These are phyloP conservation scores for Stramenopiles sp. DNA, from an alignment of 352 stramenopile genomes.

Conservation along the genomic window DNA sequence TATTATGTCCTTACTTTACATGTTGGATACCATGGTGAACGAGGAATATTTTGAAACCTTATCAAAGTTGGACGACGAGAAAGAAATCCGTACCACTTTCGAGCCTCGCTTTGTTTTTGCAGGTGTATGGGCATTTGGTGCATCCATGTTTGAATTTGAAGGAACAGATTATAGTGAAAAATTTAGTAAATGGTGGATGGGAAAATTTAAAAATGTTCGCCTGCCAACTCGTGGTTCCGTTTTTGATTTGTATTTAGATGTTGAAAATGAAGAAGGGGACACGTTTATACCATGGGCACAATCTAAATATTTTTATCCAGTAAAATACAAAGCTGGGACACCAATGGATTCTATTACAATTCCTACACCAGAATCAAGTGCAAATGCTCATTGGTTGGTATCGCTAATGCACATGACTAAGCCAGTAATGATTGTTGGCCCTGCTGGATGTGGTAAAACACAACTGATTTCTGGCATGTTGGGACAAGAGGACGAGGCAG, in stretches of 20 bases:
- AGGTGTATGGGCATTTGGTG: slow-evolving; percentile 84
- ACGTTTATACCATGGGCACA: no score
- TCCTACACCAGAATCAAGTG: no score
- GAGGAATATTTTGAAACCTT: no score
- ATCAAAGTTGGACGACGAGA: no score
- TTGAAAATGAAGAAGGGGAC: slow-evolving; percentile 29
- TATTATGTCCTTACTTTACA: slow-evolving; percentile 72
- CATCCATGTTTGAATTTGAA: slow-evolving; percentile 77
- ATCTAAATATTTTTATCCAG: no score
- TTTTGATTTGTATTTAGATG: slow-evolving; percentile 90
- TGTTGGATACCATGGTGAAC: slow-evolving; percentile 76
- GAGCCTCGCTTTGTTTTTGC: slow-evolving; percentile 88
- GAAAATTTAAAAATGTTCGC: not conserved
- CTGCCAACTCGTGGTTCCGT: slow-evolving; percentile 23
- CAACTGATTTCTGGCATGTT: no score
- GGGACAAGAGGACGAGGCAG: no score
- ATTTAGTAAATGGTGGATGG: slow-evolving; percentile 47
- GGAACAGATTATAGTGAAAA: slow-evolving; percentile 54
- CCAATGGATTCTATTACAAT: no score
- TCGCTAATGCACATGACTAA: no score
- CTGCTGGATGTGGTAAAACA: slow-evolving; percentile 51
- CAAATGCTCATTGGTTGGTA: no score
- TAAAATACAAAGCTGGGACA: no score
- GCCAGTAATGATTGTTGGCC: slow-evolving; percentile 58
- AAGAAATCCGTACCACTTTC: slow-evolving; percentile 49